Conservation (phyloP, 768 basidiomycete genomes). For the Tremella yokohamensis region DNA sequence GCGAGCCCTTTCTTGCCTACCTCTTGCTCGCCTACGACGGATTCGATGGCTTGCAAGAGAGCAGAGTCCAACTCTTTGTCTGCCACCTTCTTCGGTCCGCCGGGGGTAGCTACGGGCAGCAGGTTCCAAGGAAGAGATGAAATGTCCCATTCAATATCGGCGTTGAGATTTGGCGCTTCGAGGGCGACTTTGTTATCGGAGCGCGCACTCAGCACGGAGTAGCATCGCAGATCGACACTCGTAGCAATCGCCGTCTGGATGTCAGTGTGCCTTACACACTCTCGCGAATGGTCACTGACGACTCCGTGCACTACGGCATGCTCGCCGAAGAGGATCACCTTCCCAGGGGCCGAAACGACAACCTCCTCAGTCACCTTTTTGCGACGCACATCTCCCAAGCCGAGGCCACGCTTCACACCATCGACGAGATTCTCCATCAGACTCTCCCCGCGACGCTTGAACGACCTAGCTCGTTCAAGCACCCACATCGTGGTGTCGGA, state of each 20-base stretch:
- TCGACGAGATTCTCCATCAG: slow-evolving; percentile 32
- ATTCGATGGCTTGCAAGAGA: slow-evolving; percentile 68
- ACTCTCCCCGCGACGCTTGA: slow-evolving; percentile 26
- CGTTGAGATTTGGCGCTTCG: slow-evolving; percentile 70
- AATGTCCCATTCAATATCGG: slow-evolving; percentile 73
- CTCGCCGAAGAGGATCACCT: slow-evolving; percentile 96
- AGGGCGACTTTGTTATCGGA: slow-evolving; percentile 69
- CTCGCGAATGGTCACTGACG: slow-evolving; percentile 57
- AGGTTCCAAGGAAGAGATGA: slow-evolving; percentile 51
- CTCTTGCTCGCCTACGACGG: slow-evolving; percentile 38
- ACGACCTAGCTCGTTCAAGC: slow-evolving; percentile 44
- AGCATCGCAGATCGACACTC: slow-evolving; percentile 91
- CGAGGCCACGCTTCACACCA: slow-evolving; percentile 35
- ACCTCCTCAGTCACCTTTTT: slow-evolving; percentile 42
- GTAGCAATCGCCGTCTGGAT: slow-evolving; percentile 86
- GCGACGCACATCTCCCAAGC: slow-evolving; percentile 10
- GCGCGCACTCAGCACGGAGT: slow-evolving; percentile 73
- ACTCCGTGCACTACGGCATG: slow-evolving; percentile 98
- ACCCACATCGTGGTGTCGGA: slow-evolving; percentile 40
- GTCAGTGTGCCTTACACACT: slow-evolving; percentile 7
- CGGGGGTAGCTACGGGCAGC: slow-evolving; percentile 52
- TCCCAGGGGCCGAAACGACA: slow-evolving; percentile 91
- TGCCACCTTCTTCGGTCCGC: slow-evolving; percentile 52
- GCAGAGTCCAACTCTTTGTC: slow-evolving; percentile 66
- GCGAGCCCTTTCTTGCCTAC: slow-evolving; percentile 51